Percentiles rank a stretch among this genome's conserved stretches.
Evolutionary conservation across 768 basidiomycete genomes (phyloP).

Genomic region (Lactifluus piperatus): DNA sequence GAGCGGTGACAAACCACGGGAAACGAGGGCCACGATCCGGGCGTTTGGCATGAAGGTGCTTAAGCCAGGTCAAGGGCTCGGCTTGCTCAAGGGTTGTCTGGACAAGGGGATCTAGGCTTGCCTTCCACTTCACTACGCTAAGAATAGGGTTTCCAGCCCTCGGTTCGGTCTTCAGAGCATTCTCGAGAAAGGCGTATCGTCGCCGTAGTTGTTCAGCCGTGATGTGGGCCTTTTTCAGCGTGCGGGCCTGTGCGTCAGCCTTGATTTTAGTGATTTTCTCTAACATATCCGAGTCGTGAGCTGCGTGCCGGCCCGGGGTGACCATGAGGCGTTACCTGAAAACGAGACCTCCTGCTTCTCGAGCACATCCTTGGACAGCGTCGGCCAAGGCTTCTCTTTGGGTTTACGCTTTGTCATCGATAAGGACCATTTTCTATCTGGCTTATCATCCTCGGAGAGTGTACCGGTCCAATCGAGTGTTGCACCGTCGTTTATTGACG

Average conservation of each 20-base stretch:
- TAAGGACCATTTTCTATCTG: conserved; percentile 55
- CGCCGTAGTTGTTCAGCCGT: conserved; percentile 56
- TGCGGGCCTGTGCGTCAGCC: conserved; percentile 40
- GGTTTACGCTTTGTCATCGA: conserved; percentile 50
- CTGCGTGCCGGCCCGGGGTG: background rate
- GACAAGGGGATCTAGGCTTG: conserved; percentile 38
- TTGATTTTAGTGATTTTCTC: conserved; percentile 52
- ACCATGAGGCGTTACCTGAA: conserved; percentile 35
- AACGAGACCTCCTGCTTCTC: conserved; percentile 55
- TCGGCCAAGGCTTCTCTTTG: conserved; percentile 45
- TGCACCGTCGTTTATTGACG: conserved; percentile 57
- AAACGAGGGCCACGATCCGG: conserved; percentile 30
- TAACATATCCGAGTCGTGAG: conserved; percentile 26
- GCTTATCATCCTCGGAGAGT: conserved; percentile 43
- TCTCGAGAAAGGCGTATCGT: conserved; percentile 50
- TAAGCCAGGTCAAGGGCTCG: conserved; percentile 70
- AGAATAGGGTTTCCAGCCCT: conserved; percentile 36
- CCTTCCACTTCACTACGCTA: conserved; percentile 52
- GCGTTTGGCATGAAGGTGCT: conserved; percentile 47
- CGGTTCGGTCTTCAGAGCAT: conserved; percentile 28
- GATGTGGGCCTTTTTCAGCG: conserved; percentile 54
- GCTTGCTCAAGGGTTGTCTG: conserved; percentile 48
- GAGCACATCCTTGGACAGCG: conserved; percentile 35
- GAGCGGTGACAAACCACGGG: conserved; percentile 58
- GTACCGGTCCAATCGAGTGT: conserved; percentile 71